Conservation (phyloP, 139 green algal species). For the Zygnema cylindricum region DNA sequence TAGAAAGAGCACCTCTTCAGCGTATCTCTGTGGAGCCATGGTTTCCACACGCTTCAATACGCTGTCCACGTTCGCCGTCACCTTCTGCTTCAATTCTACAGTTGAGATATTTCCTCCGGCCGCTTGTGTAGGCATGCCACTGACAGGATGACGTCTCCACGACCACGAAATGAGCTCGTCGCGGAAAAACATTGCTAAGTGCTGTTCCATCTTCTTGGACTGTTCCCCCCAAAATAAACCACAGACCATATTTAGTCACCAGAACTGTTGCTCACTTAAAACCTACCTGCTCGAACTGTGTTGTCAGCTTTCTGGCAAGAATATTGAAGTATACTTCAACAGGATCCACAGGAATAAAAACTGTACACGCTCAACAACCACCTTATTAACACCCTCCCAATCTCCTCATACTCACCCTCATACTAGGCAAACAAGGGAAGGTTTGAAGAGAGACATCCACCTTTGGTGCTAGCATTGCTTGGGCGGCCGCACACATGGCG, state of each 20-base stretch:
- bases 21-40: conserved; percentile 51
- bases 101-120: conserved; percentile 1
- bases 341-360: too few species aligned
- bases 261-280: too few species aligned
- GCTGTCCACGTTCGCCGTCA: conserved; percentile 60
- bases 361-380: too few species aligned
- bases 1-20: conserved; percentile 29
- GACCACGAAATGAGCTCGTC: conserved; percentile 73
- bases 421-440: too few species aligned
- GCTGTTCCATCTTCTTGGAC: conserved; percentile 58
- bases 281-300: too few species aligned
- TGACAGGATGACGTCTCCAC: conserved; percentile 20
- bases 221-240: too few species aligned
- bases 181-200: conserved; percentile 87
- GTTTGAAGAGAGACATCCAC: too few species aligned
- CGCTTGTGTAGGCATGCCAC: background rate
- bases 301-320: too few species aligned
- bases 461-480: conserved; percentile 46
- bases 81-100: conserved; percentile 61
- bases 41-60: conserved; percentile 46
- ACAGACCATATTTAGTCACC: too few species aligned
- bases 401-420: too few species aligned
- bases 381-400: too few species aligned
- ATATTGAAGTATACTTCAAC: too few species aligned
- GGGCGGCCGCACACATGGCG: conserved; percentile 59